Conservation (phyloP, 768 basidiomycete genomes). For the Phylloporus scabripes region DNA sequence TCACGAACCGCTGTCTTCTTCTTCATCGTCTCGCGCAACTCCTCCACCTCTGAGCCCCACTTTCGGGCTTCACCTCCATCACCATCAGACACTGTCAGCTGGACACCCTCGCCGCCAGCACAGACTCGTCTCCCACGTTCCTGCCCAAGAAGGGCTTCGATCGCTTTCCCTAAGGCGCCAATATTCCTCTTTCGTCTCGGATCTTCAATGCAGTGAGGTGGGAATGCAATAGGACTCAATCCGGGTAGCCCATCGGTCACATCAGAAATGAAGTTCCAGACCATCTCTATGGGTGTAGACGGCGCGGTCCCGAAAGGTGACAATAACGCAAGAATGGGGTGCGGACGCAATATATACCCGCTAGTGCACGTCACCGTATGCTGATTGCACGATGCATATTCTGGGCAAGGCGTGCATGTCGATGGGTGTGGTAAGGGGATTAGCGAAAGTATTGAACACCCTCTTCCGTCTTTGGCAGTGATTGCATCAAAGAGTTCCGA, state of each 20-base stretch:
- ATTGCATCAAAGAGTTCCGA: constrained; percentile 25
- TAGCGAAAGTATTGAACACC: constrained; percentile 52
- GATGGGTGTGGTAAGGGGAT: constrained; percentile 54
- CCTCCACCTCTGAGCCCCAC: constrained; percentile 67
- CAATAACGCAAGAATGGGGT: constrained; percentile 46
- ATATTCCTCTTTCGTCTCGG: constrained; percentile 69
- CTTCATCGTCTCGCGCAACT: constrained; percentile 53
- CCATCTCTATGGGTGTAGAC: constrained; percentile 35
- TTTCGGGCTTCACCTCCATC: constrained; percentile 67
- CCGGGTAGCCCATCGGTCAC: constrained; percentile 66
- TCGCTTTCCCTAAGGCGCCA: constrained; percentile 65
- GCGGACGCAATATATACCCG: constrained; percentile 61
- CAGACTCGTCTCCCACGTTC: constrained; percentile 65
- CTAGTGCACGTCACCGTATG: constrained; percentile 58
- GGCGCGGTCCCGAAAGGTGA: constrained; percentile 36
- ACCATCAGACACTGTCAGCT: constrained; percentile 30
- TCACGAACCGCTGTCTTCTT: constrained; percentile 48
- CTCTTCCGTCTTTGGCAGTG: constrained; percentile 28
- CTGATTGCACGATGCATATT: constrained; percentile 58
- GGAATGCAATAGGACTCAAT: constrained; percentile 70
- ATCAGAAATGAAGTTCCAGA: constrained; percentile 44
- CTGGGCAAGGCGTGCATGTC: constrained; percentile 67
- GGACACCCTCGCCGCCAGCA: constrained; percentile 39
- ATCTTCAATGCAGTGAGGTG: constrained; percentile 74
- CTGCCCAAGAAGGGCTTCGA: constrained; percentile 58